Conservation (phyloP, 257 asterid species). For the Gentiana dahurica region DNA sequence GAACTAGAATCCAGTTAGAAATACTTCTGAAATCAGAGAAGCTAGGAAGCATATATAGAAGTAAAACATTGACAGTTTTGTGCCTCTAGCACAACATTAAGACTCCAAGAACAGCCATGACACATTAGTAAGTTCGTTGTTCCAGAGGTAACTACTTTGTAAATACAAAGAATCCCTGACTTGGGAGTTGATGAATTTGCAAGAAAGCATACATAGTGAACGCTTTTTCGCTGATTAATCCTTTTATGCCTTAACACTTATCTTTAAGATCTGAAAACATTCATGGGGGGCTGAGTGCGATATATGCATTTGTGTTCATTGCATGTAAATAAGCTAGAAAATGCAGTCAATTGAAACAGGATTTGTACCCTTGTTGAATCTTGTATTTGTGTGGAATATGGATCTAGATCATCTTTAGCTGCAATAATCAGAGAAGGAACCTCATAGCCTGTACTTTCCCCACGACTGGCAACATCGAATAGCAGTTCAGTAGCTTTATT, state of each 20-base stretch:
- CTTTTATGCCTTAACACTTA: neutral
- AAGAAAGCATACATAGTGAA: no score
- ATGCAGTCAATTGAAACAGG: neutral
- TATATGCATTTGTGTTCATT: neutral
- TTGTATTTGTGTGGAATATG: constrained; percentile 74
- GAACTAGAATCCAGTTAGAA: neutral
- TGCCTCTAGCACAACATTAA: no score
- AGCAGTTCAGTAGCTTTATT: constrained; percentile 80
- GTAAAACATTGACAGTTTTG: no score
- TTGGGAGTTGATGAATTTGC: no score
- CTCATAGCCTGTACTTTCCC: constrained; percentile 89
- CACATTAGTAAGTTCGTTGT: no score
- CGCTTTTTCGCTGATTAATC: no score
- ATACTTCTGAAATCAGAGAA: neutral
- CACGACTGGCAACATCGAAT: constrained; percentile 81
- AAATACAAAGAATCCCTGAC: no score
- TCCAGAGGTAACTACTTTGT: no score
- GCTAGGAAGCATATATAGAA: neutral
- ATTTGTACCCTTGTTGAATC: constrained; percentile 82
- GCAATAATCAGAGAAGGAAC: constrained; percentile 93
- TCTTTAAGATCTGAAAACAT: neutral
- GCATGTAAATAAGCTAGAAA: neutral
- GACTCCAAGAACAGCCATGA: no score
- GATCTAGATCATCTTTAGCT: constrained; percentile 87
- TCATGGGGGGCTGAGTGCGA: no score